Percentiles rank a stretch among this genome's conserved stretches.
Conservation (phyloP, 2,329 filamentous ascomycete genomes). For the Venturiaceae sp. region DNA sequence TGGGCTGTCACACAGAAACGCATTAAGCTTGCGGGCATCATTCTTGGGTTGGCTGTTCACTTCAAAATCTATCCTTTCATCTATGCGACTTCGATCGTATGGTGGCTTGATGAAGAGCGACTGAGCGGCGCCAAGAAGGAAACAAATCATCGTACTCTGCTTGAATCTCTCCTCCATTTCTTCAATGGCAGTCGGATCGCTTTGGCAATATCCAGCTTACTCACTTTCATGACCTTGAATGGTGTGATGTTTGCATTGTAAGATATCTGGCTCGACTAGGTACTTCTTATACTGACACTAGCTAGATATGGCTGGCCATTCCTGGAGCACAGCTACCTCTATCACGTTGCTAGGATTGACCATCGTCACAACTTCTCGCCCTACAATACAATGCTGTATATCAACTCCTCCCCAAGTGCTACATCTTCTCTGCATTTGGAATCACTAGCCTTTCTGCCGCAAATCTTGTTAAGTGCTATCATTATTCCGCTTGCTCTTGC, state of each 20-base stretch:
- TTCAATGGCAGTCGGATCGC: slow-evolving; percentile 37
- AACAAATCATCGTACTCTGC: neutral
- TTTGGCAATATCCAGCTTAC: slow-evolving; percentile 55
- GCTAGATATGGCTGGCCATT: slow-evolving; percentile 69
- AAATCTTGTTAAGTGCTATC: slow-evolving; percentile 69
- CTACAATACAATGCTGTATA: slow-evolving; percentile 86
- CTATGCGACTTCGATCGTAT: slow-evolving; percentile 72
- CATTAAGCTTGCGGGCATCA: slow-evolving; percentile 56
- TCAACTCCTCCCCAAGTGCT: slow-evolving; percentile 57
- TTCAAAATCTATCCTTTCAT: slow-evolving; percentile 99
- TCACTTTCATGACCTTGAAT: slow-evolving; percentile 68
- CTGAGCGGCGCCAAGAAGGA: neutral
- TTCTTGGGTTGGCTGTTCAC: slow-evolving; percentile 80
- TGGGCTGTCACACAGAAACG: slow-evolving; percentile 65
- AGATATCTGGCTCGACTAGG: slow-evolving; percentile 20
- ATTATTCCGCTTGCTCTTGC: slow-evolving; percentile 67
- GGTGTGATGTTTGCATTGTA: slow-evolving; percentile 66
- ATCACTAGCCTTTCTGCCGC: slow-evolving; percentile 79
- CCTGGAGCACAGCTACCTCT: slow-evolving; percentile 80
- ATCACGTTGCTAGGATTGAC: slow-evolving; percentile 87
- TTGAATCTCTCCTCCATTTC: slow-evolving; percentile 14
- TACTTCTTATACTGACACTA: neutral
- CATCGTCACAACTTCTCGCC: slow-evolving; percentile 98
- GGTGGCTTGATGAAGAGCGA: slow-evolving; percentile 60
- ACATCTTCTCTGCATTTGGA: slow-evolving; percentile 47